Conservation (phyloP, 805 yeast species). For the Metschnikowia santaceciliae region DNA sequence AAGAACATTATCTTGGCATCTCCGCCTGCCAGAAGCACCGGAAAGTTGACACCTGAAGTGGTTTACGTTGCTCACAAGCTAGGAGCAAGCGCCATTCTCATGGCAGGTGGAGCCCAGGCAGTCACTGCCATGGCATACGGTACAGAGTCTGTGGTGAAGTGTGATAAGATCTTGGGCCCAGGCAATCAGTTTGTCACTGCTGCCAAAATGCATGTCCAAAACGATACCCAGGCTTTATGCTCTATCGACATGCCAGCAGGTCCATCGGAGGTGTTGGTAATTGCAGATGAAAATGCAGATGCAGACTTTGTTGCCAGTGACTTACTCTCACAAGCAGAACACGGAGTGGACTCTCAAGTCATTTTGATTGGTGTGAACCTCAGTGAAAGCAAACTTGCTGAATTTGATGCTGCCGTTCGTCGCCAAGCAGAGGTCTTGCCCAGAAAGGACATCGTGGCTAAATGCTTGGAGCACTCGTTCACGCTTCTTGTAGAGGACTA, state of each 20-base stretch:
- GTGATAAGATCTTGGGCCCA: constrained; percentile 96
- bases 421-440: constrained; percentile 81
- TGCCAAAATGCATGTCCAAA: constrained; percentile 96
- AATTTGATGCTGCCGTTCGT: constrained; percentile 78
- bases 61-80: constrained; percentile 95
- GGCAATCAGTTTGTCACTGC: constrained; percentile 99
- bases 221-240: constrained; percentile 91
- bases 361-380: constrained; percentile 80
- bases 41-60: constrained; percentile 92
- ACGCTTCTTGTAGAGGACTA: constrained; percentile 64
- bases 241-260: constrained; percentile 99
- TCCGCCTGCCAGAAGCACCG: constrained; percentile 87
- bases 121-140: constrained; percentile 99
- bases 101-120: constrained; percentile 99
- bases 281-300: constrained; percentile 84
- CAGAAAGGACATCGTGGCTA: constrained; percentile 87
- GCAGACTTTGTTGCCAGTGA: constrained; percentile 98
- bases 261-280: constrained; percentile 95
- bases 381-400: constrained; percentile 53
- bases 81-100: constrained; percentile 83
- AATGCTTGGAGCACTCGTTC: constrained; percentile 89
- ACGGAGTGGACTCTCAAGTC: constrained; percentile 97
- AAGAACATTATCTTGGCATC: constrained; percentile 87
- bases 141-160: constrained; percentile 85
- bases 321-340: constrained; percentile 96